phyloP scores from a whole-genome alignment of 768 basidiomycete species.

The Amanita rubescens region DNA sequence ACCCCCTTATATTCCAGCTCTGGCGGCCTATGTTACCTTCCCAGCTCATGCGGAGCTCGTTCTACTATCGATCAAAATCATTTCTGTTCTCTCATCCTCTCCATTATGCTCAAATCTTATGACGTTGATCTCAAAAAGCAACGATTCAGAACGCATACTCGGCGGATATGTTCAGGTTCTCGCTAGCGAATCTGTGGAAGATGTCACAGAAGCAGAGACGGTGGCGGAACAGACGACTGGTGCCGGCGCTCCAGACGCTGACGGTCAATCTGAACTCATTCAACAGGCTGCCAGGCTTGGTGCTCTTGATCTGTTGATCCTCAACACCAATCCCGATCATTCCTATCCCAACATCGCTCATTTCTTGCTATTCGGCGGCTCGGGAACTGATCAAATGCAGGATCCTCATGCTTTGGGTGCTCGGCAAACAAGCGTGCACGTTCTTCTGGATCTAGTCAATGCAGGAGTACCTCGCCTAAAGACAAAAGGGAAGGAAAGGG shows the following conservation, averaged over 20 bases:
- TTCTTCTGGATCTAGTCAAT: slow-evolving; percentile 72
- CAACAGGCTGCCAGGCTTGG: slow-evolving; percentile 68
- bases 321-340: slow-evolving; percentile 55
- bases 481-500: slow-evolving; percentile 32
- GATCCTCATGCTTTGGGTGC: slow-evolving; percentile 73
- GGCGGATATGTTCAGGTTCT: slow-evolving; percentile 70
- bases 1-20: slow-evolving; percentile 65
- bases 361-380: slow-evolving; percentile 72
- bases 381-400: slow-evolving; percentile 56
- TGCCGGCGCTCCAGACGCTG: slow-evolving; percentile 60
- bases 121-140: slow-evolving; percentile 71
- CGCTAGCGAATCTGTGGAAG: slow-evolving; percentile 51
- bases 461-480: slow-evolving; percentile 58
- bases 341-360: slow-evolving; percentile 82
- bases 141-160: slow-evolving; percentile 80
- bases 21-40: slow-evolving; percentile 74
- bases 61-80: slow-evolving; percentile 72
- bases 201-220: slow-evolving; percentile 52
- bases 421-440: slow-evolving; percentile 66
- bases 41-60: slow-evolving; percentile 66
- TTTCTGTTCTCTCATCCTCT: slow-evolving; percentile 60
- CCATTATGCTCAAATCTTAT: slow-evolving; percentile 65
- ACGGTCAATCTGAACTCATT: slow-evolving; percentile 37
- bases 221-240: slow-evolving; percentile 59
- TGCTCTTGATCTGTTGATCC: slow-evolving; percentile 75